phyloP scores from a whole-genome alignment of 257 asterid genomes.

The Solanum phureja region DNA sequence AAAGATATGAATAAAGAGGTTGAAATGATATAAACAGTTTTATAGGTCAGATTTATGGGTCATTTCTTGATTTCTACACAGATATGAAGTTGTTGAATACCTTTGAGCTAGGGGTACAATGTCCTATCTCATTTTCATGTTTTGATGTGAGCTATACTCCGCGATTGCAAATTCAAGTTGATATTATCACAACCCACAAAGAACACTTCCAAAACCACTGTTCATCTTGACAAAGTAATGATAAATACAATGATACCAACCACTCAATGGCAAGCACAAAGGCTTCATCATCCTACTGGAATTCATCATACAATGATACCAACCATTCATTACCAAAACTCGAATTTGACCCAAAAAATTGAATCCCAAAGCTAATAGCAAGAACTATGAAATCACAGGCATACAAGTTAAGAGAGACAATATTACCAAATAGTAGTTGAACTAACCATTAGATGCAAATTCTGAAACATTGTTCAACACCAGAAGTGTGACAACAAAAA shows the following conservation, averaged over 20 bases:
- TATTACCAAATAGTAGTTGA: not conserved
- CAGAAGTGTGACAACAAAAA: conserved; percentile 20
- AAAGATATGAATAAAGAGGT: not conserved
- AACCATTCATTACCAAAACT: not conserved
- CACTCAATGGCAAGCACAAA: not conserved
- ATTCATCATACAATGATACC: too few species aligned
- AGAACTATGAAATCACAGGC: not conserved
- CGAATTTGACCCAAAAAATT: not conserved
- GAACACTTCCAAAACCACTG: not conserved
- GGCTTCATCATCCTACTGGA: not conserved
- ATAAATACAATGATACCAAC: not conserved
- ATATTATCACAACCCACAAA: not conserved
- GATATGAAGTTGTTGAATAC: too few species aligned
- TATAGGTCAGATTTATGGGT: not conserved
- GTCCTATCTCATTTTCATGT: too few species aligned
- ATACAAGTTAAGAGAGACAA: not conserved
- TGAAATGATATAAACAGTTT: not conserved
- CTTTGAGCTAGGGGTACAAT: too few species aligned
- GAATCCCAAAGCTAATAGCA: not conserved
- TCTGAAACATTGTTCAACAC: conserved; percentile 27
- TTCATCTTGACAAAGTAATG: not conserved
- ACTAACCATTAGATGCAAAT: not conserved
- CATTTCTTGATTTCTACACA: too few species aligned
- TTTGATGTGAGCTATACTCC: not conserved
- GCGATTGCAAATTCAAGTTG: not conserved